Conservation (phyloP, 257 asterid genomes). For the Solanum piurae region DNA sequence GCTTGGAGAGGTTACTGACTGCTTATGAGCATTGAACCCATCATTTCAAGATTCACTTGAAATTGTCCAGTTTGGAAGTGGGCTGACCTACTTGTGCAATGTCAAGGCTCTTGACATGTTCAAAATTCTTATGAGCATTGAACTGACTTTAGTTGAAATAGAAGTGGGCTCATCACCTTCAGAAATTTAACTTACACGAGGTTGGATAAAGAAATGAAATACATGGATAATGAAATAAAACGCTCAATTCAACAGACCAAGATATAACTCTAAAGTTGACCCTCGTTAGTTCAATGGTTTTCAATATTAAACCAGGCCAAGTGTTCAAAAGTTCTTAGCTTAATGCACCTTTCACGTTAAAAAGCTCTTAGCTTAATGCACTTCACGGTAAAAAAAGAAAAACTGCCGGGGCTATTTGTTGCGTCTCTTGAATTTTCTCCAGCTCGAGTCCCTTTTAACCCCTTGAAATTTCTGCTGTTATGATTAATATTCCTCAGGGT, state of each 20-base stretch:
- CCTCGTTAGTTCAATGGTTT: neutral
- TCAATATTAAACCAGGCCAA: neutral
- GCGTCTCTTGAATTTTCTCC: neutral
- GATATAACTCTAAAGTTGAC: neutral
- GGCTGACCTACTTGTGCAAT: neutral
- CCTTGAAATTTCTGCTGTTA: neutral
- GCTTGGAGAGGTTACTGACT: neutral
- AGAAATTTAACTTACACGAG: neutral
- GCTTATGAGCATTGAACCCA: neutral
- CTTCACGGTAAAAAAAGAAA: neutral
- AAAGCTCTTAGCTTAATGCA: neutral
- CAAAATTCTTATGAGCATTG: neutral
- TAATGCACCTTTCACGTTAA: neutral
- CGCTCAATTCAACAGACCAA: neutral
- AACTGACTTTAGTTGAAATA: neutral
- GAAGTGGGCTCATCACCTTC: neutral
- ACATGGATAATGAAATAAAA: neutral
- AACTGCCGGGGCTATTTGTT: neutral
- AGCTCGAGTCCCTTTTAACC: neutral
- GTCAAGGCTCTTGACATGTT: neutral
- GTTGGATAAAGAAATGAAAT: neutral
- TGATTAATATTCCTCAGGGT: conserved; percentile 38
- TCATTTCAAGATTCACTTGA: neutral
- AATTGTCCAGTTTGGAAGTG: neutral
- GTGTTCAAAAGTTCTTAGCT: neutral